Percentiles rank a stretch among this genome's conserved stretches.
Evolutionary conservation across 495 filamentous ascomycete species (phyloP).

Genomic region (Hypoxylon cercidicola): DNA sequence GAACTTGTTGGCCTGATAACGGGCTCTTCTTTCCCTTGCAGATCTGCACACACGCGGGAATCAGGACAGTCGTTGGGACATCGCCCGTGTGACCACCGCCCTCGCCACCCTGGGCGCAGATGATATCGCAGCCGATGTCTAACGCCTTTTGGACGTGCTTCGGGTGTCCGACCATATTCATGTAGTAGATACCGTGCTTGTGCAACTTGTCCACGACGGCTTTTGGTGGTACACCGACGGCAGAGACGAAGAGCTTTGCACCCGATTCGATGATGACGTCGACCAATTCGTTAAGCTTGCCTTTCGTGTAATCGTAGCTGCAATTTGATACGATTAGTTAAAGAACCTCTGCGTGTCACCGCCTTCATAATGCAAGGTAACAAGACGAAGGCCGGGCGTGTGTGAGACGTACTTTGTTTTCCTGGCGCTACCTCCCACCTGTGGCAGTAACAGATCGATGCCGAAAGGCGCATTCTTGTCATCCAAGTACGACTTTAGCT

Average conservation of each 20-base stretch:
- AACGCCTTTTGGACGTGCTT: constrained; percentile 97
- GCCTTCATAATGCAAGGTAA: not conserved
- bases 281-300: constrained; percentile 91
- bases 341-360: constrained; percentile 16
- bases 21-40: constrained; percentile 84
- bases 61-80: constrained; percentile 87
- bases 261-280: constrained; percentile 92
- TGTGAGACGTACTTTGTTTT: constrained; percentile 83
- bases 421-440: constrained; percentile 91
- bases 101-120: constrained; percentile 93
- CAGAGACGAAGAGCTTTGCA: constrained; percentile 93
- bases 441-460: constrained; percentile 92
- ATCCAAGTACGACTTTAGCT: constrained; percentile 87
- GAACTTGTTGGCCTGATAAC: constrained; percentile 85
- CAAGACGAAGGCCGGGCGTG: not conserved
- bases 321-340: constrained; percentile 16
- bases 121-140: constrained; percentile 87
- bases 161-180: constrained; percentile 99
- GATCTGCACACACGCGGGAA: constrained; percentile 88
- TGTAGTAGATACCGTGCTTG: constrained; percentile 87
- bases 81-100: constrained; percentile 93
- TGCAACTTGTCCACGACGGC: constrained; percentile 89
- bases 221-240: constrained; percentile 93
- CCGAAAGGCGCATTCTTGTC: constrained; percentile 99
- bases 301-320: constrained; percentile 99